Conservation (phyloP, 208 protist genomes). For the Phytomonas sp. region DNA sequence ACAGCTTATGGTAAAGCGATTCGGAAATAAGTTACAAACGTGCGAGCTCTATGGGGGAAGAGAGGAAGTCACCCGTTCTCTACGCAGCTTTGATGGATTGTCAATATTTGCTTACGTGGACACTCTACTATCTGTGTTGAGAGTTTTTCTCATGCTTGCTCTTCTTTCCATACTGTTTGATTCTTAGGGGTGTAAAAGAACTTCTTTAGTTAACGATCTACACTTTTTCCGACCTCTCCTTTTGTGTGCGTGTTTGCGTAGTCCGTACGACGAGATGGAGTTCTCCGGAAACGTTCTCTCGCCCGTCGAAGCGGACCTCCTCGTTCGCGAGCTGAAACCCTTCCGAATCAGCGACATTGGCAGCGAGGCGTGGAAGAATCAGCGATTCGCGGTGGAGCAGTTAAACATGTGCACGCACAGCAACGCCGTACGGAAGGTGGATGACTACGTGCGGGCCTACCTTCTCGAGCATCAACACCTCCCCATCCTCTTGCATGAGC, state of each 20-base stretch:
- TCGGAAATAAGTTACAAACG: no score
- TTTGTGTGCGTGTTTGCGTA: constrained; percentile 1
- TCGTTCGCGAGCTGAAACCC: constrained; percentile 54
- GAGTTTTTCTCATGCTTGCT: no score
- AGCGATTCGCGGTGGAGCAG: constrained; percentile 66
- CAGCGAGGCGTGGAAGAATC: constrained; percentile 66
- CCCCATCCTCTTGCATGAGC: constrained; percentile 63
- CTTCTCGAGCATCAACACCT: constrained; percentile 77
- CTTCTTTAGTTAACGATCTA: background rate
- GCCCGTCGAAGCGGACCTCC: constrained; percentile 55
- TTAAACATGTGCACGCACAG: constrained; percentile 90
- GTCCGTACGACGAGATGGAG: constrained; percentile 53
- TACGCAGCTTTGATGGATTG: background rate
- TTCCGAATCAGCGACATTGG: constrained; percentile 60
- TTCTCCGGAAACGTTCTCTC: constrained; percentile 46
- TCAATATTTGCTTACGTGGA: no score
- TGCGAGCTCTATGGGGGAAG: no score
- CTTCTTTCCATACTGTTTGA: no score
- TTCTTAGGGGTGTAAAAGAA: no score
- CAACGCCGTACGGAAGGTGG: constrained; percentile 73
- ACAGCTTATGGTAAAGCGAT: background rate
- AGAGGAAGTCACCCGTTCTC: constrained; percentile 2
- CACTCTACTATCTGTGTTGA: no score
- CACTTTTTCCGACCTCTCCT: constrained; percentile 1
- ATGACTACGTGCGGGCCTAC: constrained; percentile 82